Conservation (phyloP, 2,329 filamentous ascomycete species). For the Onygenales sp. region DNA sequence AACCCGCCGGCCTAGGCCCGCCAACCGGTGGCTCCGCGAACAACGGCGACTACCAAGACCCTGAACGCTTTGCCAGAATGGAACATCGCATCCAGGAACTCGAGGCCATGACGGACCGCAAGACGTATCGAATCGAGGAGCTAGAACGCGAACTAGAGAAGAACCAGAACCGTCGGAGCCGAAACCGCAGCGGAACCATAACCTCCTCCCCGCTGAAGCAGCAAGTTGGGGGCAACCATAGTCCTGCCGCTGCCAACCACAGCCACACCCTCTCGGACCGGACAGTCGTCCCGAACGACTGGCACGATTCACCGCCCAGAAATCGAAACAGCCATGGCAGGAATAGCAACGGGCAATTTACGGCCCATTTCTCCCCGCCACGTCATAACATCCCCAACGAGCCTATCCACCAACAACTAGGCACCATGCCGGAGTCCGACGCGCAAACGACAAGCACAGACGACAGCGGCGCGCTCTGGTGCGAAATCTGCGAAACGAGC, state of each 20-base stretch:
- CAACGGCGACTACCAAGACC: slow-evolving; percentile 42
- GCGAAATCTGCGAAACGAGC: slow-evolving; percentile 86
- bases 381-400: slow-evolving; percentile 19
- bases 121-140: slow-evolving; percentile 68
- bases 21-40: slow-evolving; percentile 20
- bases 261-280: slow-evolving; percentile 33
- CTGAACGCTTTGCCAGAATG: slow-evolving; percentile 53
- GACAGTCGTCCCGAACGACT: slow-evolving; percentile 33
- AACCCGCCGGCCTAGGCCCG: slow-evolving; percentile 15
- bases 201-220: slow-evolving; percentile 23
- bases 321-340: slow-evolving; percentile 7
- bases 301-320: slow-evolving; percentile 24
- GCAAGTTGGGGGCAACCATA: slow-evolving; percentile 16
- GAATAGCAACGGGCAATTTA: slow-evolving; percentile 6
- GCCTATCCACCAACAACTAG: slow-evolving; percentile 21
- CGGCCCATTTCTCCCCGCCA: slow-evolving; percentile 16
- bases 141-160: slow-evolving; percentile 66
- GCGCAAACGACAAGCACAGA: slow-evolving; percentile 53
- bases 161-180: slow-evolving; percentile 17
- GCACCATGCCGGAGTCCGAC: slow-evolving; percentile 33
- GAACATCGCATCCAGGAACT: slow-evolving; percentile 75
- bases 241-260: slow-evolving; percentile 19
- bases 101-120: slow-evolving; percentile 61
- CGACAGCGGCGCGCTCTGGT: slow-evolving; percentile 70
- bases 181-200: slow-evolving; percentile 27